Evolutionary conservation across 495 filamentous ascomycete genomes (phyloP), one percentile per base, ranked within the genome.

Genomic region (Penicillium odoratum): DNA sequence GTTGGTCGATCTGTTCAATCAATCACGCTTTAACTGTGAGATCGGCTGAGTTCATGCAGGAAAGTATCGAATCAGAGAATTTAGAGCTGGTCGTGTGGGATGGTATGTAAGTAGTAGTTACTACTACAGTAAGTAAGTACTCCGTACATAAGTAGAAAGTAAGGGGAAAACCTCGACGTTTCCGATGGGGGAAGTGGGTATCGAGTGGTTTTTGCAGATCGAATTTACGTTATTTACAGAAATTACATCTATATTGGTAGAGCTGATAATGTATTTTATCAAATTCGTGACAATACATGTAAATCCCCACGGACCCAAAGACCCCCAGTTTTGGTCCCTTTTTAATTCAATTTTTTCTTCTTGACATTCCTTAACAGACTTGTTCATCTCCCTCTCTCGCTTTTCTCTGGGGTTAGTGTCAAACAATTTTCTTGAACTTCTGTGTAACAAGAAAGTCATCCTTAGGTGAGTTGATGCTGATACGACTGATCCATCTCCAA

Each of bases 321-420:
- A 29, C 21, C 28, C 47, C 47, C 47, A 29, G 47, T 16, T 28
- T 49, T 49, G 47, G 47, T 49, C 47, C 47, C 47, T 49, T 49
- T 28, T 28, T 16, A 1, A 16, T 49, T 16, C 30, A 9, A 16
- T 49, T 33, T 49, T 40, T 40, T 40, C n/a, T 16, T 40, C 38
- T 40, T 40, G 3, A 40, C 38, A 40, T 40, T 40, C 38, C 7
- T 21, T 21, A 21, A 21, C 13, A 13, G n/a, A 40, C 13, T 15
- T 40, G 38, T n/a, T 40, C 38, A n/a, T 40, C 38, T 40, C 15
- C 38, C 38, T 40, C n/a, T 40, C 15, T 40, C 38, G 38, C n/a
- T 40, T 40, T 40, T n/a, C 38, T 40, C 10, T 40, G 13, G 38
- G 38, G 38, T 40, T 40, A 40, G 38, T 15, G 38, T 0, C 34